Base-by-base conservation (phyloP, 148 eudicot species). In the Nyssa sinensis region DNA sequence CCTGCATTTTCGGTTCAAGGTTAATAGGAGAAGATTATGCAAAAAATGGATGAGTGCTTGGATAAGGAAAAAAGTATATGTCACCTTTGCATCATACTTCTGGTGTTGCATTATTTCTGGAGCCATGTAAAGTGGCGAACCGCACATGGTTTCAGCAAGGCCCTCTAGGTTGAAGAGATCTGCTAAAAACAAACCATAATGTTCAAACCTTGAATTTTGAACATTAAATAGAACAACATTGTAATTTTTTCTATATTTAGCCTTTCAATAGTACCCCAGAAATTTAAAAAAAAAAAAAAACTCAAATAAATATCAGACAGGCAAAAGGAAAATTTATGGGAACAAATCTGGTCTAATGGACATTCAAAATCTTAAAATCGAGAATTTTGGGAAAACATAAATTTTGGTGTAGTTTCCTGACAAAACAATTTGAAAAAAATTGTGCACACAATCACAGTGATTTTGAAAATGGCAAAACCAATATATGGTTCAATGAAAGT, bases 101-200 rank as follows among this genome's bases (percentile, higher is more conserved):
- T 94, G 95, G 64, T 86, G 89, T 80, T 81, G 95, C 98, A 94
- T 94, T 74, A 94, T 94, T 78, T 94, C 98, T 39, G 98, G 98
- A 84, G 98, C 98, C 98, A 94, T 94, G 84, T 92, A 94, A 17
- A 94, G 88, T 47, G 98, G 98, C 71, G 98, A 94, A 70, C 98
- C 98, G 80, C 98, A 94, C 77, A 94, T 66, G 24, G 98, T 94
- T 84, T 94, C 98, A 16, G 98, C 98, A 81, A 94, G 97, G 69
- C 88, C n/a, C 89, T 84, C 90, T 90, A 75, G 94, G 97, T 79
- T 94, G 95, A 74, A 94, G 88, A 76, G 98, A 94, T 84, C 98
- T 94, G 84, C 71, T 44, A 84, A 67, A n/a, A 69, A 51, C 78
- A 29, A 27, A 74, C 71, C 55, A 62, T 67, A 29, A 62, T 53